Evolutionary conservation across 345 rosid species (phyloP), one percentile per base, ranked within the genome.

Genomic region (Gossypium bickii): DNA sequence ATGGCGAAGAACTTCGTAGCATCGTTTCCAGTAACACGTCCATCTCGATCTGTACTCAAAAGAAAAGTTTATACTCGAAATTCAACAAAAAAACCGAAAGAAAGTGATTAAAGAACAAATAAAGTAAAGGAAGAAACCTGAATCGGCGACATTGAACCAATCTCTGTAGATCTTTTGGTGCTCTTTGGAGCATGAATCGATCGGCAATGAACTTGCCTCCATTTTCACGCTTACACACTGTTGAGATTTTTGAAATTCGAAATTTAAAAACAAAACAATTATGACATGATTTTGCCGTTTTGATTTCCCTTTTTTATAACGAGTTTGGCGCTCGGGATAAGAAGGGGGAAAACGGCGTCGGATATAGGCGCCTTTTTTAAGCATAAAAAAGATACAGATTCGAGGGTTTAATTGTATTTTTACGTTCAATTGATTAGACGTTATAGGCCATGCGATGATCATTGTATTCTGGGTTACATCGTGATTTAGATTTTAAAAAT

Each of bases 81-180:
- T 72, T 24, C 49, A 61, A 45, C 68, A 45, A 13, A 18, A 18
- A 52, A 66, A 6, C 11, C 41, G 22, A 18, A 45, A 44, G 13
- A 57, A 67, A 17, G 13, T 57, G 41, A 52, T 18, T 18, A 38
- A 15, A 1, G 69, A 61, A 55, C 12, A 48, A n/a, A 56, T 5
- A 29, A 16, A 22, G 48, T 20, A 7, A 41, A 56, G 18, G 24
- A 16, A 68, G 68, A 72, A 79, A 93, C 98, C 98, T 83, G 93
- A 82, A 85, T 93, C 98, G 73, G 90, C 93, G 38, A 85, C 24
- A 74, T 78, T 72, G 88, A 92, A 93, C 98, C 98, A 93, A 59
- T 90, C 93, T 76, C 80, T 82, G 77, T 90, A 93, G 81, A 92
- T 88, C 83, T 81, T 86, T 67, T 85, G 88, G 53, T 92, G 87